Evolutionary conservation across 805 yeast genomes (phyloP).

Genomic region (Peterozyma xylosa): DNA sequence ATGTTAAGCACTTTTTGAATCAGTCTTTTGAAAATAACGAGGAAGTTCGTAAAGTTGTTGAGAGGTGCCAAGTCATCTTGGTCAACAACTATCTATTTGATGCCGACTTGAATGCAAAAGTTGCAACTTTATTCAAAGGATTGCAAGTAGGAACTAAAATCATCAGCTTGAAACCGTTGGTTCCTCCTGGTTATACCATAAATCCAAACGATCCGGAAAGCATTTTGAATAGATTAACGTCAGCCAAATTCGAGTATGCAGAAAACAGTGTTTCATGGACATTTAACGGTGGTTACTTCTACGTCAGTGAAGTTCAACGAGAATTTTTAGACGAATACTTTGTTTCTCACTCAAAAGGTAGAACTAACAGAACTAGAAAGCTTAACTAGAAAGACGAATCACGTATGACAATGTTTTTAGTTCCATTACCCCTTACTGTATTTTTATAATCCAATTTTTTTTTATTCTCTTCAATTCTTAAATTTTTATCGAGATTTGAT

Average conservation of each 20-base stretch:
- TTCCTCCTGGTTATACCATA: constrained; percentile 67
- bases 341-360: constrained; percentile 11
- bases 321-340: constrained; percentile 26
- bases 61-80: constrained; percentile 62
- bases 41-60: constrained; percentile 44
- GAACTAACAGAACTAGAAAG: constrained; percentile 6
- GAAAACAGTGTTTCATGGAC: constrained; percentile 87
- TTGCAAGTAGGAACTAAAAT: constrained; percentile 70
- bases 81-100: constrained; percentile 84
- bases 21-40: constrained; percentile 68
- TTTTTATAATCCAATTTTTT: no score
- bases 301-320: constrained; percentile 55
- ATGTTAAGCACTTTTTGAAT: constrained; percentile 48
- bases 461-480: no score
- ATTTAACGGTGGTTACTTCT: constrained; percentile 72
- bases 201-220: constrained; percentile 44
- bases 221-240: constrained; percentile 57
- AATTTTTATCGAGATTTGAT: no score
- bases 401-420: no score
- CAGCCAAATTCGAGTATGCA: constrained; percentile 55
- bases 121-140: constrained; percentile 56
- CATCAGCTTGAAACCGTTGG: constrained; percentile 71
- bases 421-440: no score
- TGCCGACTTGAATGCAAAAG: constrained; percentile 59
- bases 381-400: not conserved